Evolutionary conservation across 768 basidiomycete species (phyloP), one percentile per base, ranked within the genome.

Genomic region (Tubosaeta sp.): DNA sequence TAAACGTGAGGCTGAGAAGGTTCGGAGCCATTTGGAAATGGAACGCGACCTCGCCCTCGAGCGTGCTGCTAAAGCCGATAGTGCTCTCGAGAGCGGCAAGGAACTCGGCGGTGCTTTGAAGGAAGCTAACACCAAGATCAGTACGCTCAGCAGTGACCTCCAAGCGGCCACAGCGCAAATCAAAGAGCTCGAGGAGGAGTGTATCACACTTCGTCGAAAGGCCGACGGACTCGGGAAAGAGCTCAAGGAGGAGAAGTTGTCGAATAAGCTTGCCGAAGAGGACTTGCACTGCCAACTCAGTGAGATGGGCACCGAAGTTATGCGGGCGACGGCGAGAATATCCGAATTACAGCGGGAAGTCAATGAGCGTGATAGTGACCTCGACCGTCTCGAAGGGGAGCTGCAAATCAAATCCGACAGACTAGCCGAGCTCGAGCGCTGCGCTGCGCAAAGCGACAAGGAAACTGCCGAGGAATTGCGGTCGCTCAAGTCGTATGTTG

Each of bases 101-200:
- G 89, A 89, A 41, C 73, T 89, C 1, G 88, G 86, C 2, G 78
- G 79, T 0, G 84, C 84, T 46, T 61, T 89, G 49, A 77, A 75
- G 52, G 80, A 82, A 35, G 85, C 84, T 18, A 86, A 88, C 53
- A 76, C 82, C 49, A 76, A 78, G 18, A 69, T 86, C 32, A 76
- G 70, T 27, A 69, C 76, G 45, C 69, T 84, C 39, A 77, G 78
- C 60, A 72, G 73, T 13, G 83, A 88, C 46, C 66, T 90, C 36
- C 76, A 79, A 38, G 42, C 9, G 18, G 42, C 84, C 18, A 82
- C 78, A 51, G 63, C 70, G 1, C 81, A 82, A 45, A 78, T 84
- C 52, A 72, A 76, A 59, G 81, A 79, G 24, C 72, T 87, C 27
- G 83, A 87, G 62, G 79, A 81, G 8, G 83, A 86, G 48, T 69